A percentile compares a stretch with the other conserved stretches of the same genome.
phyloP scores from a whole-genome alignment of 305 asterid species.

The Ilex paraguariensis region DNA sequence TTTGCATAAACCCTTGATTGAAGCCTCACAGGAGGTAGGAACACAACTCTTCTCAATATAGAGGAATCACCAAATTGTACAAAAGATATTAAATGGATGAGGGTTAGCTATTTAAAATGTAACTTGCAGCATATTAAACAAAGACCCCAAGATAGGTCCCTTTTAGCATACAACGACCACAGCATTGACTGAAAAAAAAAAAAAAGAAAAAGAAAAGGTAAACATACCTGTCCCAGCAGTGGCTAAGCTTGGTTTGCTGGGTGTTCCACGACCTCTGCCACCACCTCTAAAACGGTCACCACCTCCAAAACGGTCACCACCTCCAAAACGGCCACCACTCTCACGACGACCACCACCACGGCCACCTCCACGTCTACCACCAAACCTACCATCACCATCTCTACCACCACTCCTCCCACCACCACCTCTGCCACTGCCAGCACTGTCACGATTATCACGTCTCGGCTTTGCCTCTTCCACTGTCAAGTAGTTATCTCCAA shows the following conservation, averaged over 20 bases:
- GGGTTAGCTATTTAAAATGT: too few relatives aligned
- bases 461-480: conserved; percentile 75
- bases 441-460: conserved; percentile 16
- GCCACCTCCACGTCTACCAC: conserved; percentile 27
- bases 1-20: too few relatives aligned
- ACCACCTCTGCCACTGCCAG: conserved; percentile 16
- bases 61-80: not conserved
- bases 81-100: not conserved
- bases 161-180: too few relatives aligned
- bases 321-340: conserved; percentile 19
- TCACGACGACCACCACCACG: conserved; percentile 25
- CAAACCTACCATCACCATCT: conserved; percentile 27
- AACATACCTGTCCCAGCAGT: conserved; percentile 29
- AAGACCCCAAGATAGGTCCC: too few relatives aligned
- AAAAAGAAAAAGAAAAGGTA: not conserved
- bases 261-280: conserved; percentile 36
- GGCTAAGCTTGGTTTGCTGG: conserved; percentile 34
- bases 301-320: conserved; percentile 26
- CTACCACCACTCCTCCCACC: conserved; percentile 32
- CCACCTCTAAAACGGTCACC: conserved; percentile 29
- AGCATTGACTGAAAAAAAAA: not conserved
- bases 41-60: not conserved
- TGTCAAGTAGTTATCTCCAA: conserved; percentile 29
- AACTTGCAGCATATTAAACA: too few relatives aligned
- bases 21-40: too few relatives aligned